phyloP scores from a whole-genome alignment of 257 asterid genomes.

The Solanum clarkiae region DNA sequence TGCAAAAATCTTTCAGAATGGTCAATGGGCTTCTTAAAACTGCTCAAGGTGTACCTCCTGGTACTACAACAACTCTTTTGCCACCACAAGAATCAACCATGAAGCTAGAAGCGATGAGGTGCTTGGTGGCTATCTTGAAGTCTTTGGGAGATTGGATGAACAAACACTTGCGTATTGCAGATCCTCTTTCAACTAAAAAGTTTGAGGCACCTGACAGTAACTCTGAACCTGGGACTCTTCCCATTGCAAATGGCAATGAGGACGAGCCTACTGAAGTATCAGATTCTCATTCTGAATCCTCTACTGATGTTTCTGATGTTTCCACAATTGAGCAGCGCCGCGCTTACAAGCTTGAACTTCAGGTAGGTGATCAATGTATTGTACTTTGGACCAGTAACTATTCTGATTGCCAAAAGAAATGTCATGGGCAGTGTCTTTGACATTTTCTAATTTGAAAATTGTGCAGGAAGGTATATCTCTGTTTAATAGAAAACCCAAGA shows the following conservation, averaged over 20 bases:
- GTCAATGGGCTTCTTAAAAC: conserved; percentile 98
- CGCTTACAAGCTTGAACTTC: conserved; percentile 97
- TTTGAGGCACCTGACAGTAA: conserved; percentile 45
- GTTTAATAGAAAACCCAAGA: conserved; percentile 94
- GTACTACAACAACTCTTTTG: conserved; percentile 61
- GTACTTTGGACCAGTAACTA: conserved; percentile 2
- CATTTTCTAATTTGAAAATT: conserved; percentile 15
- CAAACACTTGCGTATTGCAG: conserved; percentile 88
- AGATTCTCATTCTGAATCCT: conserved; percentile 81
- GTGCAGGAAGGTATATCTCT: conserved; percentile 99
- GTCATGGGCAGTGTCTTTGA: background rate
- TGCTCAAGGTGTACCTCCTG: conserved; percentile 98
- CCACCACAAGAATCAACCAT: conserved; percentile 76
- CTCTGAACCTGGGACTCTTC: conserved; percentile 54
- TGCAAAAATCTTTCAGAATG: conserved; percentile 44
- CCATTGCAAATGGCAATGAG: conserved; percentile 45
- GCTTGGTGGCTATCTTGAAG: conserved; percentile 75
- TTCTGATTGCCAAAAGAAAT: conserved; percentile 5
- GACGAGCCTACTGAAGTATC: conserved; percentile 70
- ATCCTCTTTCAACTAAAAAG: conserved; percentile 53
- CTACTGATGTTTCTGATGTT: conserved; percentile 83
- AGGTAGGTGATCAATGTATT: conserved; percentile 38
- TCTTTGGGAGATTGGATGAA: conserved; percentile 99
- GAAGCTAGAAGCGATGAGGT: conserved; percentile 95
- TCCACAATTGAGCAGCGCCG: conserved; percentile 93